phyloP scores from a whole-genome alignment of 208 protist species.

The Spongospora subterranea region DNA sequence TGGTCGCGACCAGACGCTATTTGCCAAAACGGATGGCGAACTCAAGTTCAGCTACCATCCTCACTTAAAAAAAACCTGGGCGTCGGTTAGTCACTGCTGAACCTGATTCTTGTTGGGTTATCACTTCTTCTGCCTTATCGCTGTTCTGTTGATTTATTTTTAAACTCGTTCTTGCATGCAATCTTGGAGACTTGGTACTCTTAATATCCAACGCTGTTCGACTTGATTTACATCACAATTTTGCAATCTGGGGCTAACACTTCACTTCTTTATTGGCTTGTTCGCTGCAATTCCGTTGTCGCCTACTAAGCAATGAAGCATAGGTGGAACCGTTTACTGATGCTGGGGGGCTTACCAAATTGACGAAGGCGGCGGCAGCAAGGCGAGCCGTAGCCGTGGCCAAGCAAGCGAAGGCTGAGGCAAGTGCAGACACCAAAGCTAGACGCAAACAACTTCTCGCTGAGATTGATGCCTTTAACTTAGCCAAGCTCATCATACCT shows the following conservation, averaged over 20 bases:
- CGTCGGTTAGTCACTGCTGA: neutral
- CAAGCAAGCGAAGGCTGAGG: neutral
- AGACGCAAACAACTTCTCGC: neutral
- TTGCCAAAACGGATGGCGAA: conserved; percentile 35
- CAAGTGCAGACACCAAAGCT: neutral
- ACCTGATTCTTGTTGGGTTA: neutral
- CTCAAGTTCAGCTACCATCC: conserved; percentile 2
- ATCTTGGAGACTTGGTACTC: too few relatives aligned
- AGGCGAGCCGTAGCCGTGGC: neutral
- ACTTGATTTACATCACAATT: too few relatives aligned
- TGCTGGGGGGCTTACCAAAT: neutral
- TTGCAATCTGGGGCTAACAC: too few relatives aligned
- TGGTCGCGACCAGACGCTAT: conserved; percentile 66
- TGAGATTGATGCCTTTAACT: conserved; percentile 28
- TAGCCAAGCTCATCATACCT: too few relatives aligned
- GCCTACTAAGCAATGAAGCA: too few relatives aligned
- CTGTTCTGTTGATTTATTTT: too few relatives aligned
- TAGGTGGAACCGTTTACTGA: conserved; percentile 30
- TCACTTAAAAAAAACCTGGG: conserved; percentile 53
- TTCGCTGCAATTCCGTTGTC: too few relatives aligned
- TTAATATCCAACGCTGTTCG: too few relatives aligned
- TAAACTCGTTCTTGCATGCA: too few relatives aligned
- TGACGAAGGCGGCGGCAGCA: neutral
- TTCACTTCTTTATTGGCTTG: too few relatives aligned
- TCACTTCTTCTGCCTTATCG: too few relatives aligned